Conservation (phyloP, 192 early-diverging fungal genomes). For the Coemansia sp. region DNA sequence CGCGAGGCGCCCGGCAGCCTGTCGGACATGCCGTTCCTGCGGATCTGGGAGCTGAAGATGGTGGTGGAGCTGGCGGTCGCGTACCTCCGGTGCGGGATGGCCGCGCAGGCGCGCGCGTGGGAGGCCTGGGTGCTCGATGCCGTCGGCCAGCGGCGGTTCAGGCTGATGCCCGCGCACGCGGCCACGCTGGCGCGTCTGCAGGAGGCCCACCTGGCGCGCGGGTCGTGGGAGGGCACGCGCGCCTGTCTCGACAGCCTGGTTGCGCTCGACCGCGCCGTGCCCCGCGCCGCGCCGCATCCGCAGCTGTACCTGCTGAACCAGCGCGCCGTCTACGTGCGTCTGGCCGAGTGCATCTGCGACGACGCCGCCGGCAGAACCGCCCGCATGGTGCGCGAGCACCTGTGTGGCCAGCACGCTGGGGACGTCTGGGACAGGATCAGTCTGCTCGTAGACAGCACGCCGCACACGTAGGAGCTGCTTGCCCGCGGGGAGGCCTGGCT, state of each 20-base stretch:
- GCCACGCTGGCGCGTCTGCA: conserved; percentile 11
- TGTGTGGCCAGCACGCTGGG: conserved; percentile 1
- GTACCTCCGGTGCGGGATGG: conserved; percentile 16
- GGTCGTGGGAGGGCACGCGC: conserved; percentile 11
- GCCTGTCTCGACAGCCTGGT: conserved; percentile 25
- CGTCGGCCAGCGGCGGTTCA: background rate
- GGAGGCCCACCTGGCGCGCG: conserved; percentile 16
- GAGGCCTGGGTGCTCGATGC: conserved; percentile 34
- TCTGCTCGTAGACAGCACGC: background rate
- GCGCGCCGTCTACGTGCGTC: background rate
- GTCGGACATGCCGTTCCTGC: conserved; percentile 20
- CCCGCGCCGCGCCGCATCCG: background rate
- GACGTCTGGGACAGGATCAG: background rate
- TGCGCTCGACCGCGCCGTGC: conserved; percentile 14
- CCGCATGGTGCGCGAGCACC: conserved; percentile 3
- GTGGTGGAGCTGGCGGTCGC: conserved; percentile 30
- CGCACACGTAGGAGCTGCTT: too few relatives aligned
- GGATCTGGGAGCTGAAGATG: conserved; percentile 37
- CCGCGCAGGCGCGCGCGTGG: conserved; percentile 12
- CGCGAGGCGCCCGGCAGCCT: background rate
- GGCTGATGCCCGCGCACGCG: conserved; percentile 17
- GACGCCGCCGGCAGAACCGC: background rate
- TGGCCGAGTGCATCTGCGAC: conserved; percentile 1
- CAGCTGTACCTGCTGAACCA: conserved; percentile 10
- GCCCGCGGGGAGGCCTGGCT: too few relatives aligned